A percentile compares a stretch with the other conserved stretches of the same genome.
Conservation (phyloP, 345 rosid species). For the Zanthoxylum bungeanum region DNA sequence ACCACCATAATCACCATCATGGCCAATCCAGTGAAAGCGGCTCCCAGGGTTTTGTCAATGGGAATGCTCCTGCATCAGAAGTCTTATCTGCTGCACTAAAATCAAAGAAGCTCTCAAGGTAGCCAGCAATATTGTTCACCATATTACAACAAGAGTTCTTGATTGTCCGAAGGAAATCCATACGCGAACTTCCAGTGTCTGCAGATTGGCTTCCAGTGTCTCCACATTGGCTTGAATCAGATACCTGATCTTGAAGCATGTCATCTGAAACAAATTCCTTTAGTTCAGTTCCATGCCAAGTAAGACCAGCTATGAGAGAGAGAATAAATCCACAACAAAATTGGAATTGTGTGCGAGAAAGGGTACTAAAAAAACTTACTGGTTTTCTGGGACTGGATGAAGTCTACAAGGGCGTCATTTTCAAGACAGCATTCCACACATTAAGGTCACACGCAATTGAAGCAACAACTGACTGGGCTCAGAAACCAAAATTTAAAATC, state of each 20-base stretch:
- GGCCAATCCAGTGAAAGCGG: constrained; percentile 56
- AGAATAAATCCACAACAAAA: background rate
- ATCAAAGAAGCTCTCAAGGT: constrained; percentile 46
- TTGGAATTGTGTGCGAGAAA: background rate
- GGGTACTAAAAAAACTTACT: constrained; percentile 22
- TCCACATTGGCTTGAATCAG: constrained; percentile 13
- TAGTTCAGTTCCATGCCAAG: background rate
- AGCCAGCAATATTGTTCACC: constrained; percentile 47
- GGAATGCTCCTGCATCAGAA: constrained; percentile 25
- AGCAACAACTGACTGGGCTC: constrained; percentile 60
- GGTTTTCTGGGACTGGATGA: constrained; percentile 38
- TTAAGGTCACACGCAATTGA: constrained; percentile 69
- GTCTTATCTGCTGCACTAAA: constrained; percentile 24
- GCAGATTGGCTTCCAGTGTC: constrained; percentile 17
- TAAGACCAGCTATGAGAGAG: background rate
- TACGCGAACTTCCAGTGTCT: constrained; percentile 6
- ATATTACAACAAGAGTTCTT: constrained; percentile 42
- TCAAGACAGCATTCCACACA: constrained; percentile 64
- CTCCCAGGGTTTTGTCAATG: constrained; percentile 36
- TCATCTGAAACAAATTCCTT: constrained; percentile 20
- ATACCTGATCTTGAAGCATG: constrained; percentile 13
- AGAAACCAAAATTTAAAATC: background rate
- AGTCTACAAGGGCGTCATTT: constrained; percentile 49
- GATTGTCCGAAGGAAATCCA: constrained; percentile 35
- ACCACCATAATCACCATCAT: constrained; percentile 60